Percentiles rank a stretch among this genome's conserved stretches.
phyloP scores from a whole-genome alignment of 179 eudicot species.

The Carnegiea gigantea region DNA sequence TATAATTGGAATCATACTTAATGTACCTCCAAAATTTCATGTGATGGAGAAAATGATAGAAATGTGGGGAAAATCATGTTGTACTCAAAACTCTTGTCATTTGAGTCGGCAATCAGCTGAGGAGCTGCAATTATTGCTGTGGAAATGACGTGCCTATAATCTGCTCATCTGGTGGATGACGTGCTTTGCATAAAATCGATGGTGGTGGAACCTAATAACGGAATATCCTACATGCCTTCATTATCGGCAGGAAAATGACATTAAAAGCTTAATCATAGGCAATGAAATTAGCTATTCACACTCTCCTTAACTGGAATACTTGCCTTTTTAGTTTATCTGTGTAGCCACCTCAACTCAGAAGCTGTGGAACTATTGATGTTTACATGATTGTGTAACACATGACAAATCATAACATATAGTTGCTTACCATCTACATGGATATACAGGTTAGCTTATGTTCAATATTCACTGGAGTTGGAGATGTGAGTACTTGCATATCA shows the following conservation, averaged over 20 bases:
- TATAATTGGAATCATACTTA: background rate
- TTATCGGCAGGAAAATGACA: background rate
- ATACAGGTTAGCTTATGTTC: constrained; percentile 77
- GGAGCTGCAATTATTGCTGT: background rate
- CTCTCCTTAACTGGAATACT: background rate
- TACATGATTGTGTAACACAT: background rate
- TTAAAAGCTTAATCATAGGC: background rate
- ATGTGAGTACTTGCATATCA: constrained; percentile 64
- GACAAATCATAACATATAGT: background rate
- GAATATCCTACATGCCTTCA: background rate
- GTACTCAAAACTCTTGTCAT: background rate
- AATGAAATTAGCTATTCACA: background rate
- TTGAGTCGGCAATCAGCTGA: background rate
- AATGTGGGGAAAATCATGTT: background rate
- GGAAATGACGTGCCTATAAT: background rate
- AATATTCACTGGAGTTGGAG: constrained; percentile 56
- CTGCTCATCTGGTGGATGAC: background rate
- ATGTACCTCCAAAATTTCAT: no score
- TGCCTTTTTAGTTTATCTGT: background rate
- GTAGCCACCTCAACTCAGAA: background rate
- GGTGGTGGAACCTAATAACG: background rate
- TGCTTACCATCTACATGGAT: constrained; percentile 6
- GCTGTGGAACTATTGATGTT: background rate
- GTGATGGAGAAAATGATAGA: background rate
- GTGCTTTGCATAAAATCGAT: background rate